Evolutionary conservation across 2,329 filamentous ascomycete genomes (phyloP).

Genomic region (Verticillium isaacii): DNA sequence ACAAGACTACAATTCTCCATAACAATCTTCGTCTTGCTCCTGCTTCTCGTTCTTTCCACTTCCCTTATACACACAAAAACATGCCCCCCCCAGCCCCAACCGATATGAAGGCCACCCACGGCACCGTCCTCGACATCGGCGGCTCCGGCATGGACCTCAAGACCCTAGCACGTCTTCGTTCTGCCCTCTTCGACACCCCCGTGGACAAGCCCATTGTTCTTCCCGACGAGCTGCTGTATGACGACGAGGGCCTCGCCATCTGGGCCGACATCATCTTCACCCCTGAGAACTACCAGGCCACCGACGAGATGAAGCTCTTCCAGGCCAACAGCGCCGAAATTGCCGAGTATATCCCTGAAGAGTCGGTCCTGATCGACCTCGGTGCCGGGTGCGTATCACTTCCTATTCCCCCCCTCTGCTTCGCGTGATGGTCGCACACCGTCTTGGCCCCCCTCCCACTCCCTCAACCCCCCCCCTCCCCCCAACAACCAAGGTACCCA

Average conservation of each 20-base stretch:
- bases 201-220: conserved; percentile 21
- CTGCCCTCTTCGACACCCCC: conserved; percentile 19
- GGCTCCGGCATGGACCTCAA: conserved; percentile 25
- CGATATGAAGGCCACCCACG: conserved; percentile 17
- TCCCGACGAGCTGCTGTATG: conserved; percentile 35
- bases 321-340: conserved; percentile 28
- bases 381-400: conserved; percentile 32
- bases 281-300: conserved; percentile 34
- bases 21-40: too few relatives aligned
- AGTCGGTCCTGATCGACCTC: conserved; percentile 32
- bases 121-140: conserved; percentile 31
- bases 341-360: conserved; percentile 20
- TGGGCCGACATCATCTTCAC: conserved; percentile 37
- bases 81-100: background rate
- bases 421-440: conserved; percentile 2
- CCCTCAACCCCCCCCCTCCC: too few relatives aligned
- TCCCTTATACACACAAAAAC: background rate
- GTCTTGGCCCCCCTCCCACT: too few relatives aligned
- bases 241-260: conserved; percentile 30
- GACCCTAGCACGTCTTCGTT: conserved; percentile 20
- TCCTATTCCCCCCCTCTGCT: conserved; percentile 12
- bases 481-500: too few relatives aligned
- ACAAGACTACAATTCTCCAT: too few relatives aligned
- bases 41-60: too few relatives aligned
- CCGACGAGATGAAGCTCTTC: conserved; percentile 32